These are phyloP conservation scores for Hypoxylon sp. DNA, from an alignment of 2,329 filamentous ascomycete species.

Conservation along the genomic window DNA sequence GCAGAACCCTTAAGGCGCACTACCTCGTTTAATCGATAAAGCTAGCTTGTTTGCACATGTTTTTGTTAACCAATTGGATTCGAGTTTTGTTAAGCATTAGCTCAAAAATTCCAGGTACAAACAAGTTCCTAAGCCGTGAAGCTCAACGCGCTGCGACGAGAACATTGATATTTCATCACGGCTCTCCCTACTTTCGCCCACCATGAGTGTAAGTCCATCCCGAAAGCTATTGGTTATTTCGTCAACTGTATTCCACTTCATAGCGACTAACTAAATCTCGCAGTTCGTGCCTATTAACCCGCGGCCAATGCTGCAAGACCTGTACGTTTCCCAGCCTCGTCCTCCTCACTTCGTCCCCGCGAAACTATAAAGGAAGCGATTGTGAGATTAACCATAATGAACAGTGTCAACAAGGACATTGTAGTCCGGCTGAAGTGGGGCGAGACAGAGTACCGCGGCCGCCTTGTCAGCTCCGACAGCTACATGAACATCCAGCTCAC, in stretches of 20 bases:
- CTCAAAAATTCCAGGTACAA: constrained; percentile 23
- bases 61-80: constrained; percentile 1
- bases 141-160: constrained; percentile 30
- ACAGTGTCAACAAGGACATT: constrained; percentile 88
- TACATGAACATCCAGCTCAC: constrained; percentile 99
- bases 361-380: constrained; percentile 16
- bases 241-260: not conserved
- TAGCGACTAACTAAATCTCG: not conserved
- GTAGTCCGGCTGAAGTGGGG: constrained; percentile 97
- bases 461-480: constrained; percentile 91
- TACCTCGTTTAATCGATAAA: constrained; percentile 14
- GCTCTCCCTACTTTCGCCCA: constrained; percentile 44
- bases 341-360: constrained; percentile 13
- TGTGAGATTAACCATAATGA: constrained; percentile 17
- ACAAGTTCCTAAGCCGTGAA: constrained; percentile 4
- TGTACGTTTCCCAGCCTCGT: constrained; percentile 68
- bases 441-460: constrained; percentile 96
- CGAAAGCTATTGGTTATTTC: not conserved
- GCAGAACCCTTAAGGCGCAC: constrained; percentile 16
- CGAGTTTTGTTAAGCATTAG: not conserved
- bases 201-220: constrained; percentile 53
- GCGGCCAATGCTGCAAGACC: constrained; percentile 92
- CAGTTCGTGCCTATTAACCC: constrained; percentile 95
- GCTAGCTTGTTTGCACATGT: not conserved
- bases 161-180: constrained; percentile 25